Evolutionary conservation across 345 rosid species (phyloP).

Genomic region (Syzygium aromaticum): DNA sequence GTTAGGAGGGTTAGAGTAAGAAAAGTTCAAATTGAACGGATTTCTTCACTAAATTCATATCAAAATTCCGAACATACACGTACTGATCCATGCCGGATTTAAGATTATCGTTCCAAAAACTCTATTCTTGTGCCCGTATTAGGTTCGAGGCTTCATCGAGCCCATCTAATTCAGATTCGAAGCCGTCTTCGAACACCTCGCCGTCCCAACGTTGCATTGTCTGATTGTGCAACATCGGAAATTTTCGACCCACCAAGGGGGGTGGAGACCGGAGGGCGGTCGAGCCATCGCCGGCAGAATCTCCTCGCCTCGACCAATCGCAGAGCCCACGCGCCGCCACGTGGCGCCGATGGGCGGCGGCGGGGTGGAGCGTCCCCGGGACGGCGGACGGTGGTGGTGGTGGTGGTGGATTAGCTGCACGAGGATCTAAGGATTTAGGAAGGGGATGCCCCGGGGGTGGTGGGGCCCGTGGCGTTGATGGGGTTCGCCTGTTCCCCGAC

Average conservation of each 20-base stretch:
- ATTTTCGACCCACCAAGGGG: not conserved
- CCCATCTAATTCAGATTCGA: not conserved
- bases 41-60: not conserved
- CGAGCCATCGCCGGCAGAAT: not conserved
- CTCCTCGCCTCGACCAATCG: not conserved
- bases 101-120: not conserved
- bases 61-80: not conserved
- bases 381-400: not conserved
- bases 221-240: not conserved
- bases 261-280: not conserved
- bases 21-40: not conserved
- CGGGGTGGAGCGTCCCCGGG: not conserved
- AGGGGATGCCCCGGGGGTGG: not conserved
- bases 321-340: not conserved
- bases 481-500: conserved; percentile 14
- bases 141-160: not conserved
- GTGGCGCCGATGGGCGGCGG: not conserved
- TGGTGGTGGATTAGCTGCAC: not conserved
- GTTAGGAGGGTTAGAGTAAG: not conserved
- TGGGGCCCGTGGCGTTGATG: conserved; percentile 1
- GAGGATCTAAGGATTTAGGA: conserved; percentile 2
- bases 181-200: not conserved
- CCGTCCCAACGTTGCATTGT: not conserved
- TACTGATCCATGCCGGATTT: not conserved
- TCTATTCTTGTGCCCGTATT: no score